Percentiles rank a stretch among this genome's conserved stretches.
Conservation (phyloP, 495 filamentous ascomycete genomes). For the Hypoxylon perforatum region DNA sequence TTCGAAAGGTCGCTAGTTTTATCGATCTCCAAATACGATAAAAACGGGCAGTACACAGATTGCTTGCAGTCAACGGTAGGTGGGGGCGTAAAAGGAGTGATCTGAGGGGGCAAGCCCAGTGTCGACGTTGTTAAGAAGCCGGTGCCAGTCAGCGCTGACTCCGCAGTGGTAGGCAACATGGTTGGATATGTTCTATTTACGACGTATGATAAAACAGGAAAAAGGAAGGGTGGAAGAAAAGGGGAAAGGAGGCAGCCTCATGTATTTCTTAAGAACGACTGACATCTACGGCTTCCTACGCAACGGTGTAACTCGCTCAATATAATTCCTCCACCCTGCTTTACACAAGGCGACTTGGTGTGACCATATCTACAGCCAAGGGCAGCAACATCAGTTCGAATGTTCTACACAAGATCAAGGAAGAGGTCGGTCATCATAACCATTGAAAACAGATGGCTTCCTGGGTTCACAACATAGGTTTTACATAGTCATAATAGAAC, state of each 20-base stretch:
- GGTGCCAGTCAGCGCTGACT: not conserved
- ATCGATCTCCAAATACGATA: slow-evolving; percentile 12
- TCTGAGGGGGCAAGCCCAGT: slow-evolving; percentile 10
- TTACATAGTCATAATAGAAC: not conserved
- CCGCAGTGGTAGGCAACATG: not conserved
- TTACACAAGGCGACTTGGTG: not conserved
- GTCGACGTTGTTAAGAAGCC: not conserved
- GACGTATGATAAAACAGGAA: not conserved
- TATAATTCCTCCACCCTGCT: not conserved
- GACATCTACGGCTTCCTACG: not conserved
- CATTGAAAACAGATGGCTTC: not conserved
- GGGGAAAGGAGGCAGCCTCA: not conserved
- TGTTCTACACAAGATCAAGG: not conserved
- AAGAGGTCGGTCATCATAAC: not conserved
- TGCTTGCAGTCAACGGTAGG: not conserved
- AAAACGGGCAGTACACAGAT: slow-evolving; percentile 10
- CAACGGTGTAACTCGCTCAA: not conserved
- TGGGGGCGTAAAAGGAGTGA: slow-evolving; percentile 12
- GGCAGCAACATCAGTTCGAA: no score
- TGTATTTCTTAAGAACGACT: not conserved
- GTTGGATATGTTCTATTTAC: not conserved
- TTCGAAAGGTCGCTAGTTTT: not conserved
- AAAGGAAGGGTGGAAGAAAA: not conserved
- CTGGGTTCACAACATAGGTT: not conserved
- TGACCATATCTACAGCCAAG: not conserved